These are phyloP conservation scores for Westerdykella sp. DNA, from an alignment of 2,329 filamentous ascomycete species.

Conservation along the genomic window DNA sequence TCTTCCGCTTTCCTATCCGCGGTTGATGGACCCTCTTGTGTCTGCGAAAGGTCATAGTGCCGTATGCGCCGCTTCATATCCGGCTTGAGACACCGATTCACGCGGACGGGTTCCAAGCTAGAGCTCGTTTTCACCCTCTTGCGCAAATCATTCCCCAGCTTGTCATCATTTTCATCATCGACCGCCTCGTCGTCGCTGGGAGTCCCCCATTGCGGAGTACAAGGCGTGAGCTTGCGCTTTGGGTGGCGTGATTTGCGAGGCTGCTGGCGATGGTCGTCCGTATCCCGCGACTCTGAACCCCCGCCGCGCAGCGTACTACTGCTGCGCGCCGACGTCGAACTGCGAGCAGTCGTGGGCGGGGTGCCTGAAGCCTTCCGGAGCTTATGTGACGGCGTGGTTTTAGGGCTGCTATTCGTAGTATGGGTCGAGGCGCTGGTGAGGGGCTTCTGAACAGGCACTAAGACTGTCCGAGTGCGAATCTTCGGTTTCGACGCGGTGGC, in stretches of 20 bases:
- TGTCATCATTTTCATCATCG: slow-evolving; percentile 24
- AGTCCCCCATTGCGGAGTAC: slow-evolving; percentile 31
- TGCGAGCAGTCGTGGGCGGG: slow-evolving; percentile 9
- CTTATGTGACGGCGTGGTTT: slow-evolving; percentile 9
- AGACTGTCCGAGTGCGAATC: slow-evolving; percentile 29
- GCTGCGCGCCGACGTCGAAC: slow-evolving; percentile 15
- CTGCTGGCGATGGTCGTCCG: no score
- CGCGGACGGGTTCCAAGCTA: slow-evolving; percentile 31
- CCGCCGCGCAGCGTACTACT: background rate
- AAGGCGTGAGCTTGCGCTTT: slow-evolving; percentile 31
- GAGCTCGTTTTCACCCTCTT: slow-evolving; percentile 33
- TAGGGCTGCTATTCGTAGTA: slow-evolving; percentile 1
- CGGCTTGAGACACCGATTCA: slow-evolving; percentile 34
- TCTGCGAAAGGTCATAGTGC: background rate
- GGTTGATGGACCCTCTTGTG: slow-evolving; percentile 10
- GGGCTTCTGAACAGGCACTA: slow-evolving; percentile 22
- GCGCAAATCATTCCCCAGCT: slow-evolving; percentile 17
- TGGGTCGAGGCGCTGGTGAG: slow-evolving; percentile 6
- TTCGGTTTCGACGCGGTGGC: slow-evolving; percentile 23
- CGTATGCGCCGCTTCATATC: slow-evolving; percentile 31
- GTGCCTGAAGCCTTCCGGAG: slow-evolving; percentile 8
- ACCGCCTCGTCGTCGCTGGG: slow-evolving; percentile 27
- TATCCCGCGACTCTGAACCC: no score
- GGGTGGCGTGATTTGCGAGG: slow-evolving; percentile 3
- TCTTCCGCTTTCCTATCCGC: slow-evolving; percentile 8